These are phyloP conservation scores for Cenococcum geophilum DNA, from an alignment of 495 filamentous ascomycete species.

Conservation along the genomic window DNA sequence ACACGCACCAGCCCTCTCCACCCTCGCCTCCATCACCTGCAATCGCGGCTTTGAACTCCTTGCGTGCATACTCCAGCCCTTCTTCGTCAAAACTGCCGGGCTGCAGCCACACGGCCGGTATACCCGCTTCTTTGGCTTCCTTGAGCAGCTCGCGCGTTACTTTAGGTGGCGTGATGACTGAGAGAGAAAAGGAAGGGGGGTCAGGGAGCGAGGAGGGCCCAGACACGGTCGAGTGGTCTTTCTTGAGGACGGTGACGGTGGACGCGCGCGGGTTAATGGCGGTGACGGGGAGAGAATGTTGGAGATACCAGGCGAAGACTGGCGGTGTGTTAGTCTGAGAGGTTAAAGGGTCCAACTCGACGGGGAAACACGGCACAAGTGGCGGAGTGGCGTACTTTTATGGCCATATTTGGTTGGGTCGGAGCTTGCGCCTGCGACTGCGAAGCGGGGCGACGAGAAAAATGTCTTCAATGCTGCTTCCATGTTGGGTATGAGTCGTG, in stretches of 20 bases:
- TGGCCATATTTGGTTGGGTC: slow-evolving; percentile 85
- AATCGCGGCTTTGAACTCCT: slow-evolving; percentile 62
- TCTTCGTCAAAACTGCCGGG: slow-evolving; percentile 78
- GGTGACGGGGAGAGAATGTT: slow-evolving; percentile 65
- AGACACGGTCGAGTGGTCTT: slow-evolving; percentile 56
- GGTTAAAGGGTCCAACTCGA: neutral
- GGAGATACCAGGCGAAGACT: slow-evolving; percentile 88
- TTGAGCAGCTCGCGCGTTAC: slow-evolving; percentile 63
- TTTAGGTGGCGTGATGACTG: slow-evolving; percentile 80
- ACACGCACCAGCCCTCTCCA: slow-evolving; percentile 83
- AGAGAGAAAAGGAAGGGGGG: slow-evolving; percentile 66
- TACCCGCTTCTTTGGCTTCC: slow-evolving; percentile 72
- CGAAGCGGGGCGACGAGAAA: slow-evolving; percentile 76
- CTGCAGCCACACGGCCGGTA: slow-evolving; percentile 84
- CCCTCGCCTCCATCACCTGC: slow-evolving; percentile 59
- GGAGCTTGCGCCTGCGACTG: slow-evolving; percentile 84
- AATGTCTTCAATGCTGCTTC: slow-evolving; percentile 65
- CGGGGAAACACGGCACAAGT: neutral
- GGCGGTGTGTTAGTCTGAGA: slow-evolving; percentile 8
- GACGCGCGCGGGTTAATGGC: slow-evolving; percentile 72
- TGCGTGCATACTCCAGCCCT: slow-evolving; percentile 60
- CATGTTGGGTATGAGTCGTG: slow-evolving; percentile 16
- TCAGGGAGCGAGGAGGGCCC: slow-evolving; percentile 57
- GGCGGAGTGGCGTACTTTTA: slow-evolving; percentile 53
- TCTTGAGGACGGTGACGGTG: slow-evolving; percentile 50